Evolutionary conservation across 2,329 filamentous ascomycete species (phyloP).

Genomic region (Sarocladium oryzae): DNA sequence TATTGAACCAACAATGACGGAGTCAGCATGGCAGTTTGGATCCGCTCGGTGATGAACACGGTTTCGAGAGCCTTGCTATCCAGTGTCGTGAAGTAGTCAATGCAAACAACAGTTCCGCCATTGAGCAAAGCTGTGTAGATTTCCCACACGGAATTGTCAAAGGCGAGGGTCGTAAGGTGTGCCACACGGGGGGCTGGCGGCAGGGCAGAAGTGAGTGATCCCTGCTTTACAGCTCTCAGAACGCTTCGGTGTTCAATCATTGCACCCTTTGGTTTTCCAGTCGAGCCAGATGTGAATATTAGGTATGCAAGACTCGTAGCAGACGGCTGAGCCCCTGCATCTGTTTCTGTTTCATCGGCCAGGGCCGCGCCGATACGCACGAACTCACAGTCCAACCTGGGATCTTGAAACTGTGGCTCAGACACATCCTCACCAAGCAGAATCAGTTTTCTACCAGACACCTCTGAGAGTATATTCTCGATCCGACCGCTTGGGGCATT

Average conservation of each 20-base stretch:
- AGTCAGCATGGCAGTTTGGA: slow-evolving; percentile 10
- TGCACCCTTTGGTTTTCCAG: slow-evolving; percentile 42
- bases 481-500: slow-evolving; percentile 14
- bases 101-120: slow-evolving; percentile 16
- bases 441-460: not conserved
- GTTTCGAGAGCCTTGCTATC: slow-evolving; percentile 12
- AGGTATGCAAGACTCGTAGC: slow-evolving; percentile 21
- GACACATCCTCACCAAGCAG: slow-evolving; percentile 10
- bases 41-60: slow-evolving; percentile 8
- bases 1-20: slow-evolving; percentile 15
- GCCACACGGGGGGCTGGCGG: slow-evolving; percentile 6
- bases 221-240: slow-evolving; percentile 9
- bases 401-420: not conserved
- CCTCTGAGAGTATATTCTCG: slow-evolving; percentile 12
- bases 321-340: not conserved
- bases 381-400: not conserved
- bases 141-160: slow-evolving; percentile 16
- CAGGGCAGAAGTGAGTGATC: no score
- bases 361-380: not conserved
- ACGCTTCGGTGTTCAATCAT: slow-evolving; percentile 20
- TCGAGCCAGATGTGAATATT: slow-evolving; percentile 48
- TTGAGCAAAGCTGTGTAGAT: slow-evolving; percentile 16
- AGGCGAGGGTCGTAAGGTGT: slow-evolving; percentile 16
- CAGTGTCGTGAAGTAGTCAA: slow-evolving; percentile 13
- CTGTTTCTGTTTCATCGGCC: not conserved